These are phyloP conservation scores for Pseudozyma hubeiensis DNA, from an alignment of 1,284 basidiomycete species.

Conservation along the genomic window DNA sequence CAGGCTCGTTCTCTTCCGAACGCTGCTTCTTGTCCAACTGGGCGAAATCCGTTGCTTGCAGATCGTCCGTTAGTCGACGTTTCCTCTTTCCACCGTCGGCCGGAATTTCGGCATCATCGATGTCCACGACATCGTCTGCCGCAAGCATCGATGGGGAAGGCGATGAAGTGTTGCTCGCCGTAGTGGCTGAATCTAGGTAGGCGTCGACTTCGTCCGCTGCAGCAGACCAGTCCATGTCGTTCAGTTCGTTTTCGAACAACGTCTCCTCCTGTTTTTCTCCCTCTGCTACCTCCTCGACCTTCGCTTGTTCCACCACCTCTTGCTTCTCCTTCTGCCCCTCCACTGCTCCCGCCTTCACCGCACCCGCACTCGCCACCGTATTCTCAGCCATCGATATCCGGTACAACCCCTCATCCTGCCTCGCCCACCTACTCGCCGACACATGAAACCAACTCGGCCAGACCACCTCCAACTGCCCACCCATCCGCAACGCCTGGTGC, in stretches of 20 bases:
- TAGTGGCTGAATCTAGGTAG: slow-evolving; percentile 72
- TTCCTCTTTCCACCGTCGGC: slow-evolving; percentile 1
- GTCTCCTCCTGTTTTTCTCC: slow-evolving; percentile 11
- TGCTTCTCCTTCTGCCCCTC: not conserved
- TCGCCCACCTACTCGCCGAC: slow-evolving; percentile 82
- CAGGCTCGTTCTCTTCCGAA: slow-evolving; percentile 25
- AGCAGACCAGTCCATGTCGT: slow-evolving; percentile 75
- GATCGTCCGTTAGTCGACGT: slow-evolving; percentile 5
- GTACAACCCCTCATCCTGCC: slow-evolving; percentile 79
- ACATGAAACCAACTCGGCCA: slow-evolving; percentile 89
- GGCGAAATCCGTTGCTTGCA: slow-evolving; percentile 14
- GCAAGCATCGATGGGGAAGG: slow-evolving; percentile 25
- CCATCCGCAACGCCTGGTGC: slow-evolving; percentile 74
- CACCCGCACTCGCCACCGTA: slow-evolving; percentile 7
- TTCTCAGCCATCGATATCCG: slow-evolving; percentile 64
- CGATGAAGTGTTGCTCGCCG: slow-evolving; percentile 41
- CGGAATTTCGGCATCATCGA: slow-evolving; percentile 12
- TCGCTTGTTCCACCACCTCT: not conserved
- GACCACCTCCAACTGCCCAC: slow-evolving; percentile 78
- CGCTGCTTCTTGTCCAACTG: slow-evolving; percentile 50
- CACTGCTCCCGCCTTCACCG: not conserved
- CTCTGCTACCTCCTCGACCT: slow-evolving; percentile 1
- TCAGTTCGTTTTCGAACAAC: slow-evolving; percentile 46
- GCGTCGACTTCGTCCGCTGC: slow-evolving; percentile 88
- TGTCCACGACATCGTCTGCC: slow-evolving; percentile 43